Evolutionary conservation across 352 stramenopile genomes (phyloP).

Genomic region (Halophytophthora polymorphica): DNA sequence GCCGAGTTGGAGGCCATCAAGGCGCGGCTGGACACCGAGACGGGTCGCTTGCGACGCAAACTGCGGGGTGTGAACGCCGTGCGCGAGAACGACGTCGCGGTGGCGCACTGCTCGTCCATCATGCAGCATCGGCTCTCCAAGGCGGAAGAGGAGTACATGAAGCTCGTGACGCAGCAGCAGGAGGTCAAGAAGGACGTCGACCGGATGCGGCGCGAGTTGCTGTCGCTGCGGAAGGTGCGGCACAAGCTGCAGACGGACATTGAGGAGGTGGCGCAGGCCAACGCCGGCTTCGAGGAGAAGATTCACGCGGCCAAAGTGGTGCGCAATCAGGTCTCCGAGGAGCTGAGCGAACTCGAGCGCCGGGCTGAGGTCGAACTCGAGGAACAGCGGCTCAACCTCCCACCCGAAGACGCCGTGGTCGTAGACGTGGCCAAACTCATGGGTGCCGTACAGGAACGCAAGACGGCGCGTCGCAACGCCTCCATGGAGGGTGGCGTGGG

Average conservation of each 20-base stretch:
- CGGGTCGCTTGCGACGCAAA: constrained; percentile 43
- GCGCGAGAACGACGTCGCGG: constrained; percentile 70
- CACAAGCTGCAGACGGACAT: constrained; percentile 64
- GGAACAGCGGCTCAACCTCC: constrained; percentile 53
- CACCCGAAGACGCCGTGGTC: constrained; percentile 57
- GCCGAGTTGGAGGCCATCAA: constrained; percentile 42
- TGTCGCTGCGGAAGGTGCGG: constrained; percentile 54
- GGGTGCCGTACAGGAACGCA: constrained; percentile 46
- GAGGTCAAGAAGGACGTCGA: constrained; percentile 63
- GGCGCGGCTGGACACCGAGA: constrained; percentile 39
- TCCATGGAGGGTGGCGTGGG: constrained; percentile 1
- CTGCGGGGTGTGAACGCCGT: constrained; percentile 70
- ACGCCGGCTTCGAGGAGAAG: constrained; percentile 38
- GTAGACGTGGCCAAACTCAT: constrained; percentile 64
- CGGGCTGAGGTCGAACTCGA: constrained; percentile 49
- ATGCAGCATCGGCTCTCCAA: constrained; percentile 75
- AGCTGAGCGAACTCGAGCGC: constrained; percentile 58
- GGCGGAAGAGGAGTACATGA: constrained; percentile 79
- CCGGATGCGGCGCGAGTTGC: constrained; percentile 47
- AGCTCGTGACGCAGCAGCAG: constrained; percentile 61
- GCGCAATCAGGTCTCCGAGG: constrained; percentile 45
- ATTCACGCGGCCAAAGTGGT: constrained; percentile 44
- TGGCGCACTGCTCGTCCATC: constrained; percentile 69
- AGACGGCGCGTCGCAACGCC: constrained; percentile 9
- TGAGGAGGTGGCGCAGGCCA: constrained; percentile 37